These are phyloP conservation scores for Penicillium thymicola DNA, from an alignment of 2,329 filamentous ascomycete species.

Conservation along the genomic window DNA sequence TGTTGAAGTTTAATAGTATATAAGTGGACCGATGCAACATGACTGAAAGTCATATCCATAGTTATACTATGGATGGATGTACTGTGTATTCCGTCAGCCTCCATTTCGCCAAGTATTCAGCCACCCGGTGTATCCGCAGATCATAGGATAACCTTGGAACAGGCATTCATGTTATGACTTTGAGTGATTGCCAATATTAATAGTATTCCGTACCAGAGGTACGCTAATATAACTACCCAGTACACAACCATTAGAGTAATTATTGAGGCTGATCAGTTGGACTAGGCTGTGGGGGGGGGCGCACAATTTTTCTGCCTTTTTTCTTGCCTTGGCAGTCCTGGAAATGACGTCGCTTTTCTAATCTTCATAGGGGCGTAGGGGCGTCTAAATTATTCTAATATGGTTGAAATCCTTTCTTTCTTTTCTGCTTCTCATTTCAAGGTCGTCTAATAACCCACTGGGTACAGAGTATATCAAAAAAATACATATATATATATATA, in stretches of 20 bases:
- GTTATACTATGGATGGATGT: too few species aligned
- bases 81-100: not conserved
- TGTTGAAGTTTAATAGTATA: not conserved
- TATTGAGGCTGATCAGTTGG: not conserved
- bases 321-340: constrained; percentile 2
- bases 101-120: not conserved
- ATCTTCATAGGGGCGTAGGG: not conserved
- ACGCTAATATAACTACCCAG: not conserved
- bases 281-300: not conserved
- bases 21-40: not conserved
- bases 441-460: not conserved
- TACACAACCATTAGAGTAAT: not conserved
- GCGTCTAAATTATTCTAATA: not conserved
- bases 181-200: not conserved
- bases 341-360: not conserved
- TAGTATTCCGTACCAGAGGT: not conserved
- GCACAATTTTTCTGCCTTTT: not conserved
- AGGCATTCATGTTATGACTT: not conserved
- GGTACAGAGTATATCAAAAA: not conserved
- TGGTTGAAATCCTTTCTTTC: not conserved
- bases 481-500: too few species aligned
- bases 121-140: not conserved
- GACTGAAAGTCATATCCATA: not conserved
- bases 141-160: not conserved
- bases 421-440: not conserved